Conservation (phyloP, 306 rosid species). For the Arachis hypogaea region DNA sequence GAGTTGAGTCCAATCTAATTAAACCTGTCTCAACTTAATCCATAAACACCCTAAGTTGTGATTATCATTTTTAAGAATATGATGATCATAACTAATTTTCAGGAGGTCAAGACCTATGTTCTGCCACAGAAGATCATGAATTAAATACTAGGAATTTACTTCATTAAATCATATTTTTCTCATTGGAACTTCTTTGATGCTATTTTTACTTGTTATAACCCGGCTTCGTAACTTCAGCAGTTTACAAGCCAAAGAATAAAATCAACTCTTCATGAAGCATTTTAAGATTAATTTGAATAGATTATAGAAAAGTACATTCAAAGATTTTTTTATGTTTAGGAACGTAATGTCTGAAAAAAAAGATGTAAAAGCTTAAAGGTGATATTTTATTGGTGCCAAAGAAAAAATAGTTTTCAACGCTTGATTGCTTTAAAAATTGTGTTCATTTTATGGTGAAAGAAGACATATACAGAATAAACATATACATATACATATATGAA, state of each 20-base stretch:
- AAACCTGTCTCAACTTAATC: too few species aligned
- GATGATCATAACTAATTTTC: constrained; percentile 14
- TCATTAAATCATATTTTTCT: constrained; percentile 2
- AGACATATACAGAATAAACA: not conserved
- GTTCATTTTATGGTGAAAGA: not conserved
- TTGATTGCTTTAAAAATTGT: not conserved
- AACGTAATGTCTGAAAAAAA: not conserved
- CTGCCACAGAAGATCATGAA: not conserved
- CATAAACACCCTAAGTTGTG: not conserved
- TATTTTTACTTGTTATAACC: not conserved
- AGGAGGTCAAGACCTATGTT: not conserved
- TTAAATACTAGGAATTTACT: not conserved
- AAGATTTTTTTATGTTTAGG: constrained; percentile 21
- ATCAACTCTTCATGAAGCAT: not conserved
- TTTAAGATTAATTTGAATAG: not conserved
- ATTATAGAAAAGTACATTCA: not conserved
- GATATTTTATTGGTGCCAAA: not conserved
- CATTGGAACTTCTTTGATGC: constrained; percentile 2
- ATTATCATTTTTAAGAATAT: constrained; percentile 6
- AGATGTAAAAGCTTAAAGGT: not conserved
- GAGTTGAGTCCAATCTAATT: too few species aligned
- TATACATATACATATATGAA: constrained; percentile 16
- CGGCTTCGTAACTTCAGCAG: not conserved
- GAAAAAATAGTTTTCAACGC: not conserved
- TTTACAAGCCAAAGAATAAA: not conserved